phyloP scores from a whole-genome alignment of 228 moss, liverwort and hornwort genomes.

The Sphagnum fallax region DNA sequence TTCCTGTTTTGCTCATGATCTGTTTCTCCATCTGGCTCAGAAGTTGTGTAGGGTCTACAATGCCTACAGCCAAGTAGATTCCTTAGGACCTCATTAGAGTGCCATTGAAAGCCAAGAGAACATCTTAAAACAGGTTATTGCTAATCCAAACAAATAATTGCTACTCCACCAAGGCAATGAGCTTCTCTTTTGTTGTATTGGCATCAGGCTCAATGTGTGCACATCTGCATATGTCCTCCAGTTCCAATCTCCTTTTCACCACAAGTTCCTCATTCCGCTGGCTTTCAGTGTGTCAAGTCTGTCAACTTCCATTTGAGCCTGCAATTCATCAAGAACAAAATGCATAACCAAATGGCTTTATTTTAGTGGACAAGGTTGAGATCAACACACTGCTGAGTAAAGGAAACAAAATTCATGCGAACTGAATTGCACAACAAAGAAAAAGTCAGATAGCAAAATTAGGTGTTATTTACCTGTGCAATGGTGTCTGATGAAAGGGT shows the following conservation, averaged over 20 bases:
- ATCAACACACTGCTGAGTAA: too few species aligned
- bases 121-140: too few species aligned
- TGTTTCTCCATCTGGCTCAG: constrained; percentile 73
- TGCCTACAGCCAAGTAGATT: constrained; percentile 23
- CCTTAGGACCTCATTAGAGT: too few species aligned
- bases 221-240: constrained; percentile 75
- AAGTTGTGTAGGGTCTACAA: constrained; percentile 78
- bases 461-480: constrained; percentile 50
- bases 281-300: constrained; percentile 64
- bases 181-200: constrained; percentile 61
- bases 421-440: neutral
- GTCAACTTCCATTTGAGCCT: constrained; percentile 88
- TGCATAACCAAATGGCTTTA: too few species aligned
- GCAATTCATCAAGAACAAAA: neutral
- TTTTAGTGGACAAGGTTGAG: too few species aligned
- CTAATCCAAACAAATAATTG: too few species aligned
- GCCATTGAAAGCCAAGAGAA: too few species aligned
- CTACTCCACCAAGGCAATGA: constrained; percentile 51
- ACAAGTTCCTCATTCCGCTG: constrained; percentile 94
- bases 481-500: constrained; percentile 75
- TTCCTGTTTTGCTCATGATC: constrained; percentile 64
- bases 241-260: constrained; percentile 70
- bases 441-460: too few species aligned
- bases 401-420: too few species aligned
- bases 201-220: constrained; percentile 86